A percentile compares a stretch with the other conserved stretches of the same genome.
phyloP scores from a whole-genome alignment of 202 grass and related monocot species.

The Zizania palustris region DNA sequence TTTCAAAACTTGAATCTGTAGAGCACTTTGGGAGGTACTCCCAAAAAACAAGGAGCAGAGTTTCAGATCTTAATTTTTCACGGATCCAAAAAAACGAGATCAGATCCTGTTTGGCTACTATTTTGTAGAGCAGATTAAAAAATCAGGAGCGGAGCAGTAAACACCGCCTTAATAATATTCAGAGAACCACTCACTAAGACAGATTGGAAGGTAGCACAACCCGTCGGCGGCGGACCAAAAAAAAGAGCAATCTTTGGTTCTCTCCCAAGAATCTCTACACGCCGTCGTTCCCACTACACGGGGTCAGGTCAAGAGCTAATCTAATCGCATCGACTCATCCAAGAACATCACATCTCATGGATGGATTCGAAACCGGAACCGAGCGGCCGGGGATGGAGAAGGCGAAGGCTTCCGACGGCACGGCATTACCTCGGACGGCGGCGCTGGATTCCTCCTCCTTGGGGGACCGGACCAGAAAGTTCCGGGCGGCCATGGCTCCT shows the following conservation, averaged over 20 bases:
- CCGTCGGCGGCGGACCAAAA: neutral
- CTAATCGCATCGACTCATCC: neutral
- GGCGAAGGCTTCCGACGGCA: neutral
- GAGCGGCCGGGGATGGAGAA: neutral
- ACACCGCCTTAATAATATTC: too few species aligned
- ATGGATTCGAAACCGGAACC: neutral
- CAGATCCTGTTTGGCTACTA: too few species aligned
- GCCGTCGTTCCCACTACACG: too few species aligned
- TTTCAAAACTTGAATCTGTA: too few species aligned
- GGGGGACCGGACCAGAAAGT: constrained; percentile 42
- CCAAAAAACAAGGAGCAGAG: too few species aligned
- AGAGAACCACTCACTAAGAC: neutral
- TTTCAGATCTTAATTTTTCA: too few species aligned
- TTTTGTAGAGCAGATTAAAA: too few species aligned
- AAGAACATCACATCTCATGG: neutral
- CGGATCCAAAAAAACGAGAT: too few species aligned
- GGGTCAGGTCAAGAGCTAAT: neutral
- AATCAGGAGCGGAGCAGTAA: too few species aligned
- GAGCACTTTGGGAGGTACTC: too few species aligned
- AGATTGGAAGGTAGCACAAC: neutral
- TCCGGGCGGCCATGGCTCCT: constrained; percentile 46
- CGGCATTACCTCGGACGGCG: constrained; percentile 48
- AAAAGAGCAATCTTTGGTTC: neutral
- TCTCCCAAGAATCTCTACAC: neutral
- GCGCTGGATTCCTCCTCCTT: constrained; percentile 54